Evolutionary conservation across 257 asterid species (phyloP).

Genomic region (Solanum habrochaites): DNA sequence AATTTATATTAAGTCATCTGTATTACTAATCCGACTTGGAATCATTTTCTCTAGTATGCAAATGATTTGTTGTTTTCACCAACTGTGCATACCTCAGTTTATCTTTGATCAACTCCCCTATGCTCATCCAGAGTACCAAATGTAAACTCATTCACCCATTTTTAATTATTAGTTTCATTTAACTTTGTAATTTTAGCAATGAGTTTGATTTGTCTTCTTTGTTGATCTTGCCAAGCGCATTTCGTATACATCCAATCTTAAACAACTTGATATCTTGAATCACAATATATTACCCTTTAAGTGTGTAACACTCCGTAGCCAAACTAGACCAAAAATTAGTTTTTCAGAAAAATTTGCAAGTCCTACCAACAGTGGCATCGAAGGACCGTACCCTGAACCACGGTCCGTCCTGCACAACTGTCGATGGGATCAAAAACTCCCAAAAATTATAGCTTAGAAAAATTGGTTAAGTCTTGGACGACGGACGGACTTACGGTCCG

Average conservation of each 20-base stretch:
- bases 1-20: not conserved
- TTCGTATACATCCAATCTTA: not conserved
- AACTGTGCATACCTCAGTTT: not conserved
- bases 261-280: no score
- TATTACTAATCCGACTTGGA: not conserved
- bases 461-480: no score
- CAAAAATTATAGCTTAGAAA: no score
- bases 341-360: no score
- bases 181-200: not conserved
- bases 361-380: no score
- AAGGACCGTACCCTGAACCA: no score
- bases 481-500: no score
- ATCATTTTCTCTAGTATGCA: constrained; percentile 2
- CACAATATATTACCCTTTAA: no score
- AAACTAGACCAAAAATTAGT: no score
- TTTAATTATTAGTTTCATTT: not conserved
- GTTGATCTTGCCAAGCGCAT: not conserved
- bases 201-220: not conserved
- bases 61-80: not conserved
- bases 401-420: no score
- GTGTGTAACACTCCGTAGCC: no score
- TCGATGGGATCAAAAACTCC: no score
- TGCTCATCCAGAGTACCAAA: not conserved
- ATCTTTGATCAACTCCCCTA: not conserved
- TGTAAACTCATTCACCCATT: not conserved